These are phyloP conservation scores for Cyberlindnera galapagoensis DNA, from an alignment of 805 yeast genomes.

Conservation along the genomic window DNA sequence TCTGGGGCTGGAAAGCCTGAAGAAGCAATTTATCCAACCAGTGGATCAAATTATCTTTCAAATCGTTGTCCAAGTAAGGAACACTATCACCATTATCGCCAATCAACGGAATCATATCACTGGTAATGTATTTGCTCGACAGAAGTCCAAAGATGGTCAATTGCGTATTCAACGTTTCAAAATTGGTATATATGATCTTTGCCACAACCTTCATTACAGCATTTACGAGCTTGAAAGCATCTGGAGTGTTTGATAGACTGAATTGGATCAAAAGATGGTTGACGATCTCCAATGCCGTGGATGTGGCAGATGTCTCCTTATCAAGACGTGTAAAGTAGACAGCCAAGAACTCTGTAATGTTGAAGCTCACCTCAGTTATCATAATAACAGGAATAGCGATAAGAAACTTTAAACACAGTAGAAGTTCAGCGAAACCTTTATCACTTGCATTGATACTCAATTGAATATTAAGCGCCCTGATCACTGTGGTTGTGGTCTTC, in stretches of 20 bases:
- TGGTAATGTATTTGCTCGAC: constrained; percentile 33
- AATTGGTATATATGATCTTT: constrained; percentile 33
- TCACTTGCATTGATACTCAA: constrained; percentile 14
- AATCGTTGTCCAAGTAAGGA: constrained; percentile 1
- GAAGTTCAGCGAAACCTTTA: constrained; percentile 23
- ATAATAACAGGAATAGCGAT: constrained; percentile 22
- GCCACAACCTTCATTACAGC: constrained; percentile 33
- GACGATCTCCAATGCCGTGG: constrained; percentile 34
- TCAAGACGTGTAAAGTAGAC: constrained; percentile 18
- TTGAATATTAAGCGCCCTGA: constrained; percentile 11
- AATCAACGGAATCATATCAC: constrained; percentile 18
- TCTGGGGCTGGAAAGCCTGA: not conserved
- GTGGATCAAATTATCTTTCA: constrained; percentile 10
- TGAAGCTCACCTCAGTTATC: constrained; percentile 14
- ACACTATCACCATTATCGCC: constrained; percentile 13
- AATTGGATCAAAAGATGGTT: constrained; percentile 39
- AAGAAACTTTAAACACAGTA: constrained; percentile 20
- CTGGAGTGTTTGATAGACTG: constrained; percentile 33
- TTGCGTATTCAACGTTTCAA: constrained; percentile 37
- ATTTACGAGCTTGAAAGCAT: constrained; percentile 32
- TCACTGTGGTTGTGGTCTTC: constrained; percentile 4
- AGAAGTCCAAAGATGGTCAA: constrained; percentile 39
- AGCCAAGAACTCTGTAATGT: constrained; percentile 16
- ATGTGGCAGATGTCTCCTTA: constrained; percentile 26
- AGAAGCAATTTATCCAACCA: constrained; percentile 13